These are phyloP conservation scores for Boletellus sp. DNA, from an alignment of 768 basidiomycete species.

Conservation along the genomic window DNA sequence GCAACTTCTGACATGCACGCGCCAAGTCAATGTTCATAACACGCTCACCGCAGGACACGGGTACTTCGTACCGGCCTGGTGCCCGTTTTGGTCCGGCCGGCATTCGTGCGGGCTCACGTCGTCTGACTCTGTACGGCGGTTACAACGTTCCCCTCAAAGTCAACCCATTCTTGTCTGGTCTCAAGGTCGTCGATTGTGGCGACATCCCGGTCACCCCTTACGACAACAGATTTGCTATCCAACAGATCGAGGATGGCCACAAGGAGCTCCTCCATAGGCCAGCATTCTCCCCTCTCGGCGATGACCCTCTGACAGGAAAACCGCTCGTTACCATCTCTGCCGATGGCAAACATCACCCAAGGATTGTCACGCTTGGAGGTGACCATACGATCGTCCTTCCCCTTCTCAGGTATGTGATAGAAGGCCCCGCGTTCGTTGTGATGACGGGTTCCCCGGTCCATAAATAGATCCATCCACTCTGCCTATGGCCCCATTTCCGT, in stretches of 20 bases:
- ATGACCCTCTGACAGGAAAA: constrained; percentile 57
- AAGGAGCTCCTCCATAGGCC: constrained; percentile 64
- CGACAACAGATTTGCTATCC: constrained; percentile 68
- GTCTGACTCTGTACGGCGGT: constrained; percentile 70
- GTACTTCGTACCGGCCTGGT: constrained; percentile 75
- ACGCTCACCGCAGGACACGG: constrained; percentile 49
- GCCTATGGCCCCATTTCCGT: constrained; percentile 78
- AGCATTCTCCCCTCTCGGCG: constrained; percentile 58
- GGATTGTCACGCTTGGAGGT: constrained; percentile 80
- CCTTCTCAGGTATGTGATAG: constrained; percentile 33
- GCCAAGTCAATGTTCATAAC: not conserved
- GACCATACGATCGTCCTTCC: constrained; percentile 83
- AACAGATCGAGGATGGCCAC: constrained; percentile 73
- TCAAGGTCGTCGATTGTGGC: constrained; percentile 72
- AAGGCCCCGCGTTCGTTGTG: not conserved
- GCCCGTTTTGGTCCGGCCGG: constrained; percentile 85
- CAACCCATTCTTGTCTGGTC: constrained; percentile 67
- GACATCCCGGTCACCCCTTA: constrained; percentile 79
- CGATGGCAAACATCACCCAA: constrained; percentile 74
- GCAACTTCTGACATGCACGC: constrained; percentile 13
- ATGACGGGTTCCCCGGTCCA: not conserved
- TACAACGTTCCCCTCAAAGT: constrained; percentile 73
- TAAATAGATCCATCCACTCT: constrained; percentile 61
- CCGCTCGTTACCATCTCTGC: constrained; percentile 54
- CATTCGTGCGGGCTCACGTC: constrained; percentile 74